Percentiles rank a stretch among this genome's conserved stretches.
Conservation (phyloP, 2,329 filamentous ascomycete genomes). For the Colletotrichum sp. region DNA sequence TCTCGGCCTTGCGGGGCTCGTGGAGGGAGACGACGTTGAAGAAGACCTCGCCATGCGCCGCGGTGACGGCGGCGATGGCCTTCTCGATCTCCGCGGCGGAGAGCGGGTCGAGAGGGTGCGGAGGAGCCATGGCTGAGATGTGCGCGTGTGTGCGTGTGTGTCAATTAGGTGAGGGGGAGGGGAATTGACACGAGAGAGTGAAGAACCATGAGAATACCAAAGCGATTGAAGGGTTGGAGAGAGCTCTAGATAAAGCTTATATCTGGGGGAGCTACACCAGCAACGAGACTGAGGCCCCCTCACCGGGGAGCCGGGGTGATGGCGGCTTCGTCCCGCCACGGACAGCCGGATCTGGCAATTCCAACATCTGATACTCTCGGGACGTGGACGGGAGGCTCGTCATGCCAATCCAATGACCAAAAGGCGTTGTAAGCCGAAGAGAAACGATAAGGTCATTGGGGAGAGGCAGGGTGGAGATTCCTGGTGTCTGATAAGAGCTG, state of each 20-base stretch:
- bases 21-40: conserved; percentile 88
- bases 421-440: neutral
- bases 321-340: neutral
- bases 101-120: conserved; percentile 81
- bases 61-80: conserved; percentile 71
- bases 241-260: conserved; percentile 12
- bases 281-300: neutral
- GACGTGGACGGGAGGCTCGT: neutral
- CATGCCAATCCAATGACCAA: conserved; percentile 9
- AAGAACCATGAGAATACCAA: neutral
- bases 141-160: neutral
- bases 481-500: conserved; percentile 2
- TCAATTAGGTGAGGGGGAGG: neutral
- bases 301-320: neutral
- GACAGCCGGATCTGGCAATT: neutral
- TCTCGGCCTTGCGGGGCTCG: conserved; percentile 85
- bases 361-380: neutral
- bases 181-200: neutral
- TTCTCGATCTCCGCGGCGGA: conserved; percentile 74
- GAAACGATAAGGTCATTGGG: neutral
- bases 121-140: neutral
- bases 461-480: neutral
- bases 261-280: neutral
- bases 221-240: neutral
- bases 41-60: conserved; percentile 72